A percentile compares a stretch with the other conserved stretches of the same genome.
These are phyloP conservation scores for Phallus indusiatus DNA, from an alignment of 768 basidiomycete species.

Conservation along the genomic window DNA sequence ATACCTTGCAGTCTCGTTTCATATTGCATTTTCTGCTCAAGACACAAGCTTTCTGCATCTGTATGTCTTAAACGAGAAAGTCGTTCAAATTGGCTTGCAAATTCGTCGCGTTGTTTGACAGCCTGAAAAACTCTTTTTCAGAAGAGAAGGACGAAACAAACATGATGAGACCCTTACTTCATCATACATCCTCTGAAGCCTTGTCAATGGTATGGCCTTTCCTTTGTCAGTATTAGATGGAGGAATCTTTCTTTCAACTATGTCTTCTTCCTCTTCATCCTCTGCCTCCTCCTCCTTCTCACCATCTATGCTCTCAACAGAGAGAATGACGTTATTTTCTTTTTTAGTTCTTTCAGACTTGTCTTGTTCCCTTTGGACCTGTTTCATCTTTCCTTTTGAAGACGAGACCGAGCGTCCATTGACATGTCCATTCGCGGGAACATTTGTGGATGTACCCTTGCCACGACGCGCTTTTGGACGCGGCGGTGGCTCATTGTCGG, in stretches of 20 bases:
- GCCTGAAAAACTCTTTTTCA: constrained; percentile 22
- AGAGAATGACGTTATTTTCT: not conserved
- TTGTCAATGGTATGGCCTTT: constrained; percentile 8
- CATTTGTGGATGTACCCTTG: not conserved
- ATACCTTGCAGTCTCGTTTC: constrained; percentile 45
- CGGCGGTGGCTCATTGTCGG: not conserved
- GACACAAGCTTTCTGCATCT: constrained; percentile 51
- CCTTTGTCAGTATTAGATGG: not conserved
- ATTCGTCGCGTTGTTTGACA: constrained; percentile 33
- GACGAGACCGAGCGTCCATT: not conserved
- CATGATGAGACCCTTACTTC: constrained; percentile 2
- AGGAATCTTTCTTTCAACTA: too few relatives aligned
- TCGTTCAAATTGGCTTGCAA: constrained; percentile 52
- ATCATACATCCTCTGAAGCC: constrained; percentile 2
- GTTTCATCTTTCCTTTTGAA: not conserved
- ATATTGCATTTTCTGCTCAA: constrained; percentile 39
- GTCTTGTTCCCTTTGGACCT: not conserved
- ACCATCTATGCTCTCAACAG: not conserved
- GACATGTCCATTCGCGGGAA: not conserved
- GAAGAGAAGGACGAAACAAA: not conserved
- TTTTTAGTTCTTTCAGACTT: not conserved
- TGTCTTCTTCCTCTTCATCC: not conserved
- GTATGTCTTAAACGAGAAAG: constrained; percentile 47
- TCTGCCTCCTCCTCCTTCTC: constrained; percentile 1
- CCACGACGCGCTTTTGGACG: not conserved